Conservation (phyloP, 768 basidiomycete species). For the Trametes sanguinea region DNA sequence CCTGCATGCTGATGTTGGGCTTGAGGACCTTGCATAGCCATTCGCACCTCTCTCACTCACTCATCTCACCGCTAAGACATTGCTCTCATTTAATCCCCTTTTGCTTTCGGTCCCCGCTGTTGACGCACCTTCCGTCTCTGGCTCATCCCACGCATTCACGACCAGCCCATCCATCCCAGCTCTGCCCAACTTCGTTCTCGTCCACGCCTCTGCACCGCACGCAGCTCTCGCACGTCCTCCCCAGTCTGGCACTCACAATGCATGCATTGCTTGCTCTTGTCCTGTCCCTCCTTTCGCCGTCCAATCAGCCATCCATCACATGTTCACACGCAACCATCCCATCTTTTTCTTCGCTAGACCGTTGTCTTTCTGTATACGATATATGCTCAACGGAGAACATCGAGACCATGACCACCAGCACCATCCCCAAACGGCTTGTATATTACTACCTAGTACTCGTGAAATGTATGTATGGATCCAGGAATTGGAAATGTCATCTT, state of each 20-base stretch:
- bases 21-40: conserved; percentile 2
- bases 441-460: neutral
- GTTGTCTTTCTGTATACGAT: conserved; percentile 11
- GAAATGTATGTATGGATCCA: conserved; percentile 7
- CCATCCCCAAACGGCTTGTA: conserved; percentile 3
- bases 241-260: conserved; percentile 4
- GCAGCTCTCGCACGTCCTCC: neutral
- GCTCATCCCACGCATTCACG: conserved; percentile 13
- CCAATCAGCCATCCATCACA: neutral
- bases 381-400: conserved; percentile 4
- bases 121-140: neutral
- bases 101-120: neutral
- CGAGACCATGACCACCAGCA: neutral
- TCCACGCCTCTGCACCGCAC: neutral
- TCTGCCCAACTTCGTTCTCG: neutral
- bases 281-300: neutral
- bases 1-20: neutral
- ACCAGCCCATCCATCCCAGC: neutral
- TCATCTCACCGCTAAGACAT: neutral
- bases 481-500: conserved; percentile 5
- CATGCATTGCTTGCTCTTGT: neutral
- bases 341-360: neutral
- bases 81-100: conserved; percentile 14
- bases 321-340: neutral
- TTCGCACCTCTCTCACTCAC: neutral